Evolutionary conservation across 2,329 filamentous ascomycete species (phyloP), one percentile per base, ranked within the genome.

Genomic region (Leptodontidium sp.): DNA sequence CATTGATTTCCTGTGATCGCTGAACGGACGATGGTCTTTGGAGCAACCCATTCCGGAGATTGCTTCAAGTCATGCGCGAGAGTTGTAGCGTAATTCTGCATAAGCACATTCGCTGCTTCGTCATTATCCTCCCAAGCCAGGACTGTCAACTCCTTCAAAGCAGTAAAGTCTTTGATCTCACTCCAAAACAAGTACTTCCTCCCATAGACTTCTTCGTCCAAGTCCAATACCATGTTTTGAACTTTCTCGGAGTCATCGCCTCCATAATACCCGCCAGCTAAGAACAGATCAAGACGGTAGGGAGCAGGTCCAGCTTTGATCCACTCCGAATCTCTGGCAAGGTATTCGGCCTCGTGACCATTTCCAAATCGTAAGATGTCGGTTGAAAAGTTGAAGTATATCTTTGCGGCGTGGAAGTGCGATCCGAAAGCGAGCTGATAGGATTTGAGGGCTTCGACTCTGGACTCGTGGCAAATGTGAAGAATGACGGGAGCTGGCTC

Each of bases 301-400:
- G 63, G 45, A 15, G 40, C 43, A 1, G 69, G 53, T 1, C 61
- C 61, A 17, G 61, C 59, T 43, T 50, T 55, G 38, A 45, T 49
- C 52, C 38, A 67, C 21, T 43, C 47, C 14, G 35, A 21, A 45
- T 53, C 45, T 62, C 53, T 61, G 5, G n/a, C 35, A 9, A 61
- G 29, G n/a, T 62, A 61, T n/a, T 62, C 47, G 21, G 43, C 24
- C 32, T 50, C 58, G 14, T 52, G 32, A 14, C 65, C 67, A 47
- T 61, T 26, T 4, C 65, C 69, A 15, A 76, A 70, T 4, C 66
- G 64, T 1, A 75, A n/a, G 4, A 40, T 70, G 43, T 76, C 73
- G 2, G 35, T 63, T 1, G 58, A 17, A 65, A 74, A 72, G 61
- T 74, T 61, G 68, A 76, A 66, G 45, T 75, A 74, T n/a, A 73